Evolutionary conservation across 208 protist genomes (phyloP).

Genomic region (Trypanosomatidae sp.): DNA sequence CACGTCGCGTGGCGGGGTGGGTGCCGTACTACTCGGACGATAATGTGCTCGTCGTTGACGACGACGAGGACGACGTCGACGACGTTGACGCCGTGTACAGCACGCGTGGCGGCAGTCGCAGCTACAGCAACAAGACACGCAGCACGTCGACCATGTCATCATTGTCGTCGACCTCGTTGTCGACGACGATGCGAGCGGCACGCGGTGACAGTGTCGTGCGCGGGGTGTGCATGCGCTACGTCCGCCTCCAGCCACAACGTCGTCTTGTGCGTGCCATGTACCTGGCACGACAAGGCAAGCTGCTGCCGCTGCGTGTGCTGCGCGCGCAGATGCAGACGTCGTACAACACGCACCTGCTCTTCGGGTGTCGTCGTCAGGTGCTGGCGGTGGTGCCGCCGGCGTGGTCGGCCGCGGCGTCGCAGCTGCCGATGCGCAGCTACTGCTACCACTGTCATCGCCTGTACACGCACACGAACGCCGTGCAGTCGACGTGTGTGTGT

Average conservation of each 20-base stretch:
- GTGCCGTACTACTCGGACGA: constrained; percentile 59
- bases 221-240: constrained; percentile 3
- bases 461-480: too few species aligned
- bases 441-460: too few species aligned
- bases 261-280: constrained; percentile 47
- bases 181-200: constrained; percentile 1
- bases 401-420: too few species aligned
- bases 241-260: constrained; percentile 11
- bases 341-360: constrained; percentile 44
- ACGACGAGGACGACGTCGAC: constrained; percentile 1
- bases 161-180: too few species aligned
- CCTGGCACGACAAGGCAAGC: constrained; percentile 30
- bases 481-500: too few species aligned
- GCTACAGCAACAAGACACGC: too few species aligned
- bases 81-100: not conserved
- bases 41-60: constrained; percentile 27
- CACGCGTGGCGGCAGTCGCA: too few species aligned
- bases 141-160: too few species aligned
- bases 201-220: too few species aligned
- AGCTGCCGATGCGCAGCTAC: too few species aligned
- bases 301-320: constrained; percentile 51
- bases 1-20: constrained; percentile 43
- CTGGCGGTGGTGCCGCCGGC: too few species aligned
- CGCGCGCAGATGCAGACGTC: constrained; percentile 14
- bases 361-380: constrained; percentile 37